Base-by-base conservation (phyloP, 2,329 filamentous ascomycete genomes). In the Pseudogymnoascus destructans region DNA sequence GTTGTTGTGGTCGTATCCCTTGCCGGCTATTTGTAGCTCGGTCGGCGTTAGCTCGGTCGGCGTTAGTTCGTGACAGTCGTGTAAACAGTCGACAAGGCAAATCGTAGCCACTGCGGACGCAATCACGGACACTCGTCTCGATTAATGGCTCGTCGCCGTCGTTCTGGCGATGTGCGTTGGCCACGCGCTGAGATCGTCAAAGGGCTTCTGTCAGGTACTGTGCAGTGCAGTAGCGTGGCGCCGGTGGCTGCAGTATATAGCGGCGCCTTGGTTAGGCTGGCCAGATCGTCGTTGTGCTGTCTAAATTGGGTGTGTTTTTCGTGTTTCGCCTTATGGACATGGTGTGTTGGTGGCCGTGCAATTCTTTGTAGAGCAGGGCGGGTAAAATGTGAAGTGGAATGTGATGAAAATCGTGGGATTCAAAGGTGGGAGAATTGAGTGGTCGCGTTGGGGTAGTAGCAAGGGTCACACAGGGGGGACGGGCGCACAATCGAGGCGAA, bases 181-280 rank as follows among this genome's bases (percentile, higher is more conserved):
- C 21, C 21, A 2, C 25, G 15, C 23, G 23, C 25, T 30, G 46
- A 52, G 46, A 19, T 52, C 46, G 46, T 52, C 46, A 52, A 8
- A 25, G n/a, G 25, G n/a, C 21, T 38, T 42, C 38, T 23, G 46
- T 52, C 46, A 52, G 46, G 46, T 30, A 52, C 46, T 15, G 36
- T 40, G 38, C 38, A 42, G 38, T 52, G 46, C 46, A 52, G 46
- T 30, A 52, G 46, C 46, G 46, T 11, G 46, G n/a, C 25, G 46
- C 46, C n/a, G 9, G 46, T 52, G 17, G 23, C 46, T 52, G 46
- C 46, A 30, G n/a, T 15, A 30, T 52, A 52, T 5, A 52, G 23
- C 17, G 42, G 42, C 23, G 23, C 21, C 21, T 49, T 49, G 42
- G 46, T 52, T 2, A 30, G 46, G 46, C 46, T 52, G 46, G 46